These are phyloP conservation scores for Croton setiger DNA, from an alignment of 441 rosid genomes.

Conservation along the genomic window DNA sequence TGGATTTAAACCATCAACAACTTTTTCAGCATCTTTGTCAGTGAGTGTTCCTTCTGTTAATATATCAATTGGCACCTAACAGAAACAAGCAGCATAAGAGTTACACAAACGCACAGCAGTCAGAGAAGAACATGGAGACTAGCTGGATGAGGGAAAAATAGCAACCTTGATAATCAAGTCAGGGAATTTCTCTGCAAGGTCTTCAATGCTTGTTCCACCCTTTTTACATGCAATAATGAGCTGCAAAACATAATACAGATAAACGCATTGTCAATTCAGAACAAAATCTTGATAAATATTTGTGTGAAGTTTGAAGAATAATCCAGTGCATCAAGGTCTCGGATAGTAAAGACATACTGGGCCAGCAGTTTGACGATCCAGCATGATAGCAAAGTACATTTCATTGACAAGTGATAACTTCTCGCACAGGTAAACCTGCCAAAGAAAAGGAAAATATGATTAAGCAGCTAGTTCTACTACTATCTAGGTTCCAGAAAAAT, in stretches of 20 bases:
- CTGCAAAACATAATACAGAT: constrained; percentile 39
- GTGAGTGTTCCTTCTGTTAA: constrained; percentile 92
- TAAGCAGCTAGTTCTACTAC: not conserved
- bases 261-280: constrained; percentile 8
- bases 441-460: constrained; percentile 20
- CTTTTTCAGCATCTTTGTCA: constrained; percentile 94
- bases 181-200: constrained; percentile 95
- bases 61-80: constrained; percentile 88
- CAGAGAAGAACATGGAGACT: constrained; percentile 3
- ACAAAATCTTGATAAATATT: not conserved
- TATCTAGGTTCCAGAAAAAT: not conserved
- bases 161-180: constrained; percentile 90
- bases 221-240: constrained; percentile 89
- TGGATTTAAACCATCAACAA: constrained; percentile 91
- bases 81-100: constrained; percentile 24
- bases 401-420: constrained; percentile 91
- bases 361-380: constrained; percentile 93
- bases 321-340: not conserved
- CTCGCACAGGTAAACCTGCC: constrained; percentile 90
- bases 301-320: constrained; percentile 1
- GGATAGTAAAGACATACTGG: constrained; percentile 55
- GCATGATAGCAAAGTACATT: constrained; percentile 97
- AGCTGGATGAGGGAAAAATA: constrained; percentile 5
- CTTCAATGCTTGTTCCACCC: constrained; percentile 99
- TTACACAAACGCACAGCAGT: constrained; percentile 9